A percentile compares a stretch with the other conserved stretches of the same genome.
Conservation (phyloP, 1,284 basidiomycete species). For the Malassezia sympodialis region DNA sequence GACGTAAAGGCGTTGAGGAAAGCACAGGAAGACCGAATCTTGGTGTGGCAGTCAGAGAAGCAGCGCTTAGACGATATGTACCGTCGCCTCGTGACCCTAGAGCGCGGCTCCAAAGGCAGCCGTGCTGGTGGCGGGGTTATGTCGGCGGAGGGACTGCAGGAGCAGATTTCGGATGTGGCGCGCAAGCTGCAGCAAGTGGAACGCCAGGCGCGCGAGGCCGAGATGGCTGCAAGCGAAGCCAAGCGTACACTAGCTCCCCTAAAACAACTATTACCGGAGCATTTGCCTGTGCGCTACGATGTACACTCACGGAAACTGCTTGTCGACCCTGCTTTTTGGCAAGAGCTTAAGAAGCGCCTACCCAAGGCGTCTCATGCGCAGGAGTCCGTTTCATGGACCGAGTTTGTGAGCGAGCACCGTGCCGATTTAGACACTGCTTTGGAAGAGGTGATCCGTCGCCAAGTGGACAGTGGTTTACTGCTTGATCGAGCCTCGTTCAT, state of each 20-base stretch:
- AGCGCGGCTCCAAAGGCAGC: not conserved
- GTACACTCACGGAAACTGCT: conserved; percentile 44
- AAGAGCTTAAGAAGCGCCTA: conserved; percentile 51
- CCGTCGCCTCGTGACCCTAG: not conserved
- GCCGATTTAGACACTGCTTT: not conserved
- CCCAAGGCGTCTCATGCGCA: conserved; percentile 12
- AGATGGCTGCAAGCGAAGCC: conserved; percentile 3
- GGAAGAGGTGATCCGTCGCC: not conserved
- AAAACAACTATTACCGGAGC: conserved; percentile 38
- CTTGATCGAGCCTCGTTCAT: conserved; percentile 11
- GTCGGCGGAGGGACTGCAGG: not conserved
- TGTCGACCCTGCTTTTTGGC: conserved; percentile 52
- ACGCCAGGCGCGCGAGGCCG: conserved; percentile 1
- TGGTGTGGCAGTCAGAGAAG: conserved; percentile 9
- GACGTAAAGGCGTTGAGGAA: conserved; percentile 2
- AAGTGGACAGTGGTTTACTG: conserved; percentile 1
- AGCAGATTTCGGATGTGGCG: conserved; percentile 1
- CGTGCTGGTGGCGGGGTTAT: not conserved
- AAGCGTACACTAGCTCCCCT: conserved; percentile 1
- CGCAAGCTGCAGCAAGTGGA: not conserved
- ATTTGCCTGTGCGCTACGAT: conserved; percentile 49
- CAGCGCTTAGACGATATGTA: not conserved
- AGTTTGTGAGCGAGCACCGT: conserved; percentile 6
- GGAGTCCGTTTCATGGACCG: not conserved
- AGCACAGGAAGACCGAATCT: not conserved